Evolutionary conservation across 1,284 basidiomycete genomes (phyloP), one percentile per base, ranked within the genome.

Genomic region (Puccinia novopanici): DNA sequence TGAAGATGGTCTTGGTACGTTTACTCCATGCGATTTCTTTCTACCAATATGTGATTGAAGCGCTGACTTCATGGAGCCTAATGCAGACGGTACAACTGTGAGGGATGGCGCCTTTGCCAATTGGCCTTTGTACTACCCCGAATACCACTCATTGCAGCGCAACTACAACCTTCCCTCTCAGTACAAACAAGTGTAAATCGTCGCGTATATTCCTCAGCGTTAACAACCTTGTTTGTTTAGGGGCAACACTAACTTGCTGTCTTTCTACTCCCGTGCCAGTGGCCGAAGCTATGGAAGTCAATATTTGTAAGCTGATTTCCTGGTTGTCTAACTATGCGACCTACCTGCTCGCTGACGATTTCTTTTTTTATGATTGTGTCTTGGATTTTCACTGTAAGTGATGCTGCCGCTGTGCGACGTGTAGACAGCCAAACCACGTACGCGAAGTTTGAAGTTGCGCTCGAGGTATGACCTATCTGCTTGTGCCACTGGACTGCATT

Each of bases 201-300:
- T n/a, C n/a, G n/a, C n/a, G n/a, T n/a, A n/a, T n/a, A n/a, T n/a
- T n/a, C n/a, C n/a, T n/a, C n/a, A n/a, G n/a, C n/a, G n/a, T n/a
- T n/a, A n/a, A n/a, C n/a, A n/a, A n/a, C n/a, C n/a, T n/a, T n/a
- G n/a, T n/a, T n/a, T n/a, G n/a, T n/a, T n/a, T n/a, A n/a, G n/a
- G n/a, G n/a, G n/a, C n/a, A n/a, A n/a, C n/a, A n/a, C n/a, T n/a
- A n/a, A n/a, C n/a, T n/a, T n/a, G n/a, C n/a, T n/a, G n/a, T n/a
- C n/a, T n/a, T n/a, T n/a, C n/a, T n/a, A n/a, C n/a, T n/a, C n/a
- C n/a, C n/a, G n/a, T n/a, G n/a, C n/a, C 57, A 79, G 77, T 13
- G 77, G 77, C 22, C 54, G 68, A 22, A 79, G 54, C 48, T 79
- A 68, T 40, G 77, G 77, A 50, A 79, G 68, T 63, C 77, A 79